phyloP scores from a whole-genome alignment of 1,284 basidiomycete species.

The Ganoderma boninense region DNA sequence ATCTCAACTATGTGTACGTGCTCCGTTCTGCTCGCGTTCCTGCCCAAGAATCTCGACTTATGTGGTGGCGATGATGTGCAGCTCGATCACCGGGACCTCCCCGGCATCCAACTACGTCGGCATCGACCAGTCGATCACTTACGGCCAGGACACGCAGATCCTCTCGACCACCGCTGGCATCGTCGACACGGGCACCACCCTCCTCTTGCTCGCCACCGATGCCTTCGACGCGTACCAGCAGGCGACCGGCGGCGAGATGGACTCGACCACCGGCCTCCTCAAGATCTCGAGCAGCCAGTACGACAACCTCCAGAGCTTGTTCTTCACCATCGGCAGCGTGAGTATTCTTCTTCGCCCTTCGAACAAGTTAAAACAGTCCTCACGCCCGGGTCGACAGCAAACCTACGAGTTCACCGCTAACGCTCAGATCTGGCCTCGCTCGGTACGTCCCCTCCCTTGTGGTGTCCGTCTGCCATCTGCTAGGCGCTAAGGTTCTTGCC shows the following conservation, averaged over 20 bases:
- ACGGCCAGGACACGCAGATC: slow-evolving; percentile 27
- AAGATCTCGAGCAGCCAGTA: slow-evolving; percentile 24
- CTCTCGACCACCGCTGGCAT: slow-evolving; percentile 37
- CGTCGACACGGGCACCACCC: slow-evolving; percentile 41
- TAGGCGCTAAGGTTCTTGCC: neutral
- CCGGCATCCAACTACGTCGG: slow-evolving; percentile 45
- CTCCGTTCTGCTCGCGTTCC: slow-evolving; percentile 23
- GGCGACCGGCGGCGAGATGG: slow-evolving; percentile 32
- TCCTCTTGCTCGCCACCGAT: slow-evolving; percentile 45
- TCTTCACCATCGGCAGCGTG: slow-evolving; percentile 39
- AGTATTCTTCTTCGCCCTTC: slow-evolving; percentile 9
- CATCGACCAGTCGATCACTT: slow-evolving; percentile 37
- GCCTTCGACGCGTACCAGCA: slow-evolving; percentile 25
- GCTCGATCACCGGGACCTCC: slow-evolving; percentile 40
- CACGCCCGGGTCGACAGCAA: neutral
- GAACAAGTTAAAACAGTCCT: neutral
- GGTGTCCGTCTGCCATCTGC: neutral
- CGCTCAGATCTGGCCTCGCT: slow-evolving; percentile 25
- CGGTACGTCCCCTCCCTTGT: neutral
- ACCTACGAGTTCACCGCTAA: slow-evolving; percentile 25
- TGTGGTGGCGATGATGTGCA: slow-evolving; percentile 45
- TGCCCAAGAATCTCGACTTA: neutral
- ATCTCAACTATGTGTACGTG: slow-evolving; percentile 53
- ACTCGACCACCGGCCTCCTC: slow-evolving; percentile 35
- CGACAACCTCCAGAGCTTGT: slow-evolving; percentile 30